These are phyloP conservation scores for Nothophaeocryptopus gaeumannii DNA, from an alignment of 2,329 filamentous ascomycete genomes.

Conservation along the genomic window DNA sequence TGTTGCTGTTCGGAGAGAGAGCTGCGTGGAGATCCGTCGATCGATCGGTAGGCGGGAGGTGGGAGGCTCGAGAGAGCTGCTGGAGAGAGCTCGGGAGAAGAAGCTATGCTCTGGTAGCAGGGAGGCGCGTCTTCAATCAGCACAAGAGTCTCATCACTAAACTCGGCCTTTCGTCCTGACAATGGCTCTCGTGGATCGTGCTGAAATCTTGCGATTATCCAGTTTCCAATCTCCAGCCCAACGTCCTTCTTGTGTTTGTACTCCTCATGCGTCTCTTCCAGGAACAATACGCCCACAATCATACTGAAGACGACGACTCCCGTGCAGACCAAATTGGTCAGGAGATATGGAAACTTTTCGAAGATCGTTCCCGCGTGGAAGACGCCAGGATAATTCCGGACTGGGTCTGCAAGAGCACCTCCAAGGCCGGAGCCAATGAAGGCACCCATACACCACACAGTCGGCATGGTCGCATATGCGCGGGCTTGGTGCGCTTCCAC, in stretches of 20 bases:
- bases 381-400: slow-evolving; percentile 71
- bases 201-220: slow-evolving; percentile 50
- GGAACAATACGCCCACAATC: slow-evolving; percentile 74
- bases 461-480: slow-evolving; percentile 96
- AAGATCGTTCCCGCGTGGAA: slow-evolving; percentile 75
- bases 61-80: slow-evolving; percentile 27
- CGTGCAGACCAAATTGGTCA: slow-evolving; percentile 89
- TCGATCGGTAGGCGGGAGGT: slow-evolving; percentile 34
- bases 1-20: slow-evolving; percentile 13
- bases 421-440: slow-evolving; percentile 91
- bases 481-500: slow-evolving; percentile 90
- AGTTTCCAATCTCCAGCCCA: slow-evolving; percentile 73
- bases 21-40: slow-evolving; percentile 30
- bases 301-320: slow-evolving; percentile 74
- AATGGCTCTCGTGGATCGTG: slow-evolving; percentile 26
- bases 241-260: slow-evolving; percentile 73
- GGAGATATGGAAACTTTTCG: slow-evolving; percentile 81
- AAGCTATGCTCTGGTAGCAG: slow-evolving; percentile 62
- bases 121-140: slow-evolving; percentile 65
- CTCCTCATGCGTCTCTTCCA: slow-evolving; percentile 89
- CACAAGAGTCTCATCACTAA: slow-evolving; percentile 58
- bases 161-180: slow-evolving; percentile 42
- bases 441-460: slow-evolving; percentile 96
- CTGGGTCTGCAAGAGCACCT: slow-evolving; percentile 83
- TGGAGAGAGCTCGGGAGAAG: slow-evolving; percentile 49